These are phyloP conservation scores for Dactylellina sp. DNA, from an alignment of 2,329 filamentous ascomycete genomes.

Conservation along the genomic window DNA sequence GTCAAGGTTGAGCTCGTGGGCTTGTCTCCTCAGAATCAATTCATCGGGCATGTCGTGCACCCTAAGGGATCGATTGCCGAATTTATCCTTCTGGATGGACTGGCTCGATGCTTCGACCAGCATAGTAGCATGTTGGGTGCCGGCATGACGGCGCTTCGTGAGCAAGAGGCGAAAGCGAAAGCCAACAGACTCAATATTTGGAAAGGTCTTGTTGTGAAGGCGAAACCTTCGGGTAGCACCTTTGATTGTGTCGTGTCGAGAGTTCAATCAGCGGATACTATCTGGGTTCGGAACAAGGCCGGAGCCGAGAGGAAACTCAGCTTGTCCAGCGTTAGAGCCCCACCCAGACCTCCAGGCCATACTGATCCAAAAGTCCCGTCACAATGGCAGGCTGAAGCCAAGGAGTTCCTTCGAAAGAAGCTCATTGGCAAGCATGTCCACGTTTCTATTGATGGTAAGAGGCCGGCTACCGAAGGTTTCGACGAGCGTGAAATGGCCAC, in stretches of 20 bases:
- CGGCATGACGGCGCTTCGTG: slow-evolving; percentile 85
- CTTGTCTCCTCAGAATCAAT: slow-evolving; percentile 86
- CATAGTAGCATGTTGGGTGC: slow-evolving; percentile 91
- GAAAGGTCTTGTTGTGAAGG: slow-evolving; percentile 81
- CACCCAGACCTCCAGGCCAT: slow-evolving; percentile 69
- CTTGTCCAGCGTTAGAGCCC: slow-evolving; percentile 91
- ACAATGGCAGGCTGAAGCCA: slow-evolving; percentile 90
- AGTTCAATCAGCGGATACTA: slow-evolving; percentile 87
- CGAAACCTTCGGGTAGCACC: slow-evolving; percentile 69
- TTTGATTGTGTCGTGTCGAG: slow-evolving; percentile 86
- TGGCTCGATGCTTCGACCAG: slow-evolving; percentile 93
- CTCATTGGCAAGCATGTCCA: slow-evolving; percentile 96
- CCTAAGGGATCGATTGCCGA: slow-evolving; percentile 92
- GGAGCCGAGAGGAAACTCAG: slow-evolving; percentile 89
- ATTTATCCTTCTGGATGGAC: slow-evolving; percentile 86
- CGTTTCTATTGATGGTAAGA: slow-evolving; percentile 86
- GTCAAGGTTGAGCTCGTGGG: slow-evolving; percentile 86
- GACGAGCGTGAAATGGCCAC: slow-evolving; percentile 96
- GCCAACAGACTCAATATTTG: slow-evolving; percentile 81
- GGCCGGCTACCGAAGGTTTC: slow-evolving; percentile 86
- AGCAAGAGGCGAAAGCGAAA: slow-evolving; percentile 88
- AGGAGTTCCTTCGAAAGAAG: slow-evolving; percentile 93
- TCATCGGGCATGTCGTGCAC: slow-evolving; percentile 89
- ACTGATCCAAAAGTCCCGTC: slow-evolving; percentile 62
- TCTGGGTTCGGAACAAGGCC: slow-evolving; percentile 85